Percentiles rank a stretch among this genome's conserved stretches.
Conservation (phyloP, 257 asterid species). For the Thymus quinquecostatus region DNA sequence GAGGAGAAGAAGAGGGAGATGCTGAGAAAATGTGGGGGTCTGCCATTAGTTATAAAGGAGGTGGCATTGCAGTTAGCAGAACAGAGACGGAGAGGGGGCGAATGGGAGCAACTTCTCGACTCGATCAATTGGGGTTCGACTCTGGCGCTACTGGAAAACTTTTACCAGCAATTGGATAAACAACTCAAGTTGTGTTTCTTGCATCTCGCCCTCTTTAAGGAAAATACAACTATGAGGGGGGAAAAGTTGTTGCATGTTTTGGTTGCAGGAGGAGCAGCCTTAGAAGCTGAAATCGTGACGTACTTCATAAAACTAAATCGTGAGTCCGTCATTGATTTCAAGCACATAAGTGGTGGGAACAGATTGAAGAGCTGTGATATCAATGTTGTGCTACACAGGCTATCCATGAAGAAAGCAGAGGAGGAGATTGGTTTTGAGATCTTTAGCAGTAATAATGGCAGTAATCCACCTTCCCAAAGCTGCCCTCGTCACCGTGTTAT, state of each 20-base stretch:
- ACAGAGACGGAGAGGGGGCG: neutral
- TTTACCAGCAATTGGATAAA: neutral
- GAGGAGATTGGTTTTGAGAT: neutral
- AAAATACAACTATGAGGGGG: constrained; percentile 29
- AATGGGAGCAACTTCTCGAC: neutral
- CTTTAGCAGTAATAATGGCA: neutral
- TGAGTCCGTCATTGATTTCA: constrained; percentile 22
- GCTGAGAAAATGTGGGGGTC: too few species aligned
- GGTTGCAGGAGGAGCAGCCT: constrained; percentile 33
- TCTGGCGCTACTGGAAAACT: too few species aligned
- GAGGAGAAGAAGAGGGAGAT: too few species aligned
- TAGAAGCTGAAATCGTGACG: neutral
- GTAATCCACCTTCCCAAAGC: neutral
- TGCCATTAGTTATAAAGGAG: neutral
- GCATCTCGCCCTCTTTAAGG: neutral
- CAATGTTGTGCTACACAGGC: constrained; percentile 26
- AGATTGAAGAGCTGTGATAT: constrained; percentile 13
- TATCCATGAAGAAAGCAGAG: constrained; percentile 27
- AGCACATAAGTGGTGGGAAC: neutral
- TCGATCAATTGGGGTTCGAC: too few species aligned
- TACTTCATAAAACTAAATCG: too few species aligned
- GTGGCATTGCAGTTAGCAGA: neutral
- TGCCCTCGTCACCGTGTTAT: neutral
- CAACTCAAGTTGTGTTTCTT: too few species aligned
- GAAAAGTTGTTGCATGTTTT: constrained; percentile 27